Evolutionary conservation across 2,329 filamentous ascomycete species (phyloP).

Genomic region (Neopestalotiopsis clavispora): DNA sequence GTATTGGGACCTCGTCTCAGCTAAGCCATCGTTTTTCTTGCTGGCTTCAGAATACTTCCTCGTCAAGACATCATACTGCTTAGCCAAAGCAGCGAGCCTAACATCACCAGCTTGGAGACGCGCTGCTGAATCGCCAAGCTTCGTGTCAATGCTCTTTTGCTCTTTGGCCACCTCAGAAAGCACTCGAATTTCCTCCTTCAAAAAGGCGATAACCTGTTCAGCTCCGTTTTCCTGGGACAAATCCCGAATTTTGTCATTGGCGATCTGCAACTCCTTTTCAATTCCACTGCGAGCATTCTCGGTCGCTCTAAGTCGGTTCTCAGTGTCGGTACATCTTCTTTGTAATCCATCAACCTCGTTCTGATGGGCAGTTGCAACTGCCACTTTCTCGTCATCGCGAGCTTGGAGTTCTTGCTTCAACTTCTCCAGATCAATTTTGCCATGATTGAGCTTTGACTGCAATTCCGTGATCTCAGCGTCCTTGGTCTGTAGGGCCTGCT

Average conservation of each 20-base stretch:
- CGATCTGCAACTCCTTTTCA: slow-evolving; percentile 6
- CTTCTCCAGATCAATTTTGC: not conserved
- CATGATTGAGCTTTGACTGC: not conserved
- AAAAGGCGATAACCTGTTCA: not conserved
- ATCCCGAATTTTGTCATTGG: slow-evolving; percentile 8
- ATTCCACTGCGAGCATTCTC: slow-evolving; percentile 5
- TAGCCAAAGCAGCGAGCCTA: not conserved
- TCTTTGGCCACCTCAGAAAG: not conserved
- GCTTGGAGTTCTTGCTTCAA: not conserved
- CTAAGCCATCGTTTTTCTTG: not conserved
- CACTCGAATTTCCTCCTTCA: slow-evolving; percentile 1
- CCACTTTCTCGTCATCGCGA: not conserved
- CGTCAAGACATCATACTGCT: not conserved
- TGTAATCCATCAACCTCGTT: not conserved
- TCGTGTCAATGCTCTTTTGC: not conserved
- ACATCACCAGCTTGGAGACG: not conserved
- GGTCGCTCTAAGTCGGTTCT: slow-evolving; percentile 6
- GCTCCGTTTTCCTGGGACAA: slow-evolving; percentile 2
- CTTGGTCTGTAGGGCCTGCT: not conserved
- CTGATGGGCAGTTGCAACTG: not conserved
- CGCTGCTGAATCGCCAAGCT: not conserved
- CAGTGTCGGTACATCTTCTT: not conserved
- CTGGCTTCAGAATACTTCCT: not conserved
- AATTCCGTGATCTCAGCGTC: not conserved
- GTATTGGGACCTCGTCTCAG: not conserved